These are phyloP conservation scores for Candida sp. DNA, from an alignment of 1,139 yeast genomes.

Conservation along the genomic window DNA sequence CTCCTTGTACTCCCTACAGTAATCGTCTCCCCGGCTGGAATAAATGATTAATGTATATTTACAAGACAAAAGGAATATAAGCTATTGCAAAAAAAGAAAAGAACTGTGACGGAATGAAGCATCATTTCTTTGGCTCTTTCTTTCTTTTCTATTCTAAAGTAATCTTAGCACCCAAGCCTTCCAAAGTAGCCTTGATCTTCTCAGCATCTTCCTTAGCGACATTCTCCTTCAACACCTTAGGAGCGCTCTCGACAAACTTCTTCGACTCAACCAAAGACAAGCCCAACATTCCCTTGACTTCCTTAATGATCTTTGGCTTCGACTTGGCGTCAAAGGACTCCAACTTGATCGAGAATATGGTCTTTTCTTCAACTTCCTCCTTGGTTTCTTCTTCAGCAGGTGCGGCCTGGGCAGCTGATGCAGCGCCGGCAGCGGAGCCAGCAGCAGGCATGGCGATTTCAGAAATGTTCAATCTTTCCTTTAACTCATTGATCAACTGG, in stretches of 20 bases:
- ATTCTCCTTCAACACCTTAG: slow-evolving; percentile 87
- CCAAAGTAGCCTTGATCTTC: slow-evolving; percentile 90
- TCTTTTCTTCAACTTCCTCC: slow-evolving; percentile 89
- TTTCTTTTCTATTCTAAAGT: slow-evolving; percentile 64
- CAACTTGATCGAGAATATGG: slow-evolving; percentile 89
- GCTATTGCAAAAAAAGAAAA: slow-evolving; percentile 9
- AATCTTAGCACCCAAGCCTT: slow-evolving; percentile 95
- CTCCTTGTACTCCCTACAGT: neutral
- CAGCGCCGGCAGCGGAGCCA: slow-evolving; percentile 56
- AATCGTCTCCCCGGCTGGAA: neutral
- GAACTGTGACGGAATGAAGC: neutral
- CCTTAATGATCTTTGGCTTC: slow-evolving; percentile 98
- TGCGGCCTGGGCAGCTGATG: slow-evolving; percentile 62
- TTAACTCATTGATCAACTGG: slow-evolving; percentile 79
- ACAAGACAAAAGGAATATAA: slow-evolving; percentile 9
- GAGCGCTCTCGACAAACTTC: slow-evolving; percentile 98
- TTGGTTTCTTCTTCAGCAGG: slow-evolving; percentile 72
- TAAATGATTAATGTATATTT: slow-evolving; percentile 2
- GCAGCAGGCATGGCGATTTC: slow-evolving; percentile 89
- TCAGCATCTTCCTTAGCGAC: slow-evolving; percentile 91
- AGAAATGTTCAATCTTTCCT: slow-evolving; percentile 86
- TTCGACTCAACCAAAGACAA: slow-evolving; percentile 95
- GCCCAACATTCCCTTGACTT: slow-evolving; percentile 91
- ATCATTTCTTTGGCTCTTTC: neutral
- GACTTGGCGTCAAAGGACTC: slow-evolving; percentile 95